These are phyloP conservation scores for Thelephora ganbajun DNA, from an alignment of 768 basidiomycete species.

Conservation along the genomic window DNA sequence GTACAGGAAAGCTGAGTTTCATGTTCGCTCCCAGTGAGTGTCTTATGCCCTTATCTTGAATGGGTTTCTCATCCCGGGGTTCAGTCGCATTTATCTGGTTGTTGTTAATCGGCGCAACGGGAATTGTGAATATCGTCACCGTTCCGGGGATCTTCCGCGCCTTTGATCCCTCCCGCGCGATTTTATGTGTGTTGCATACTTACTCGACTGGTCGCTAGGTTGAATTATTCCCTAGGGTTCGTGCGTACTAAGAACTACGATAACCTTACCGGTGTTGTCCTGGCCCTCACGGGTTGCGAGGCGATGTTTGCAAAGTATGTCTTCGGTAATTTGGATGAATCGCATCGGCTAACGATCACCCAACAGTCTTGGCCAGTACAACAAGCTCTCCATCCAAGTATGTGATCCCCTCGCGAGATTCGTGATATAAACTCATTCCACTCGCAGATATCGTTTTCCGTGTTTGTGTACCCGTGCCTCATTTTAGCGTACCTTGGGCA, in stretches of 20 bases:
- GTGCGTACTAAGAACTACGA: conserved; percentile 51
- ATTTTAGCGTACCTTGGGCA: conserved; percentile 60
- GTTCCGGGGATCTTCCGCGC: conserved; percentile 50
- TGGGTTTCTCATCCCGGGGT: background rate
- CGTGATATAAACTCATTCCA: background rate
- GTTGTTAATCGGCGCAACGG: conserved; percentile 32
- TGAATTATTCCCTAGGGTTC: conserved; percentile 29
- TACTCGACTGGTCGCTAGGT: background rate
- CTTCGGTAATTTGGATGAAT: background rate
- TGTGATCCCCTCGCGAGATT: conserved; percentile 1
- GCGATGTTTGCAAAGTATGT: conserved; percentile 51
- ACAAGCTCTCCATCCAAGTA: conserved; percentile 41
- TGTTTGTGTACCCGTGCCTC: conserved; percentile 44
- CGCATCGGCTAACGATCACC: background rate
- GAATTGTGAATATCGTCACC: conserved; percentile 40
- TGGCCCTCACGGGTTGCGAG: conserved; percentile 59
- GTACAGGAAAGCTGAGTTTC: conserved; percentile 36
- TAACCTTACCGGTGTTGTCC: conserved; percentile 45
- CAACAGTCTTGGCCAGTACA: conserved; percentile 52
- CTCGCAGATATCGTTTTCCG: conserved; percentile 34
- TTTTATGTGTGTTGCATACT: conserved; percentile 32
- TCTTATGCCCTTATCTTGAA: background rate
- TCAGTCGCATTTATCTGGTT: conserved; percentile 46
- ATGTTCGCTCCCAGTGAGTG: conserved; percentile 40
- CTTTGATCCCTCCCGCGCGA: conserved; percentile 50